These are phyloP conservation scores for Amylostereum areolatum DNA, from an alignment of 1,284 basidiomycete genomes.

Conservation along the genomic window DNA sequence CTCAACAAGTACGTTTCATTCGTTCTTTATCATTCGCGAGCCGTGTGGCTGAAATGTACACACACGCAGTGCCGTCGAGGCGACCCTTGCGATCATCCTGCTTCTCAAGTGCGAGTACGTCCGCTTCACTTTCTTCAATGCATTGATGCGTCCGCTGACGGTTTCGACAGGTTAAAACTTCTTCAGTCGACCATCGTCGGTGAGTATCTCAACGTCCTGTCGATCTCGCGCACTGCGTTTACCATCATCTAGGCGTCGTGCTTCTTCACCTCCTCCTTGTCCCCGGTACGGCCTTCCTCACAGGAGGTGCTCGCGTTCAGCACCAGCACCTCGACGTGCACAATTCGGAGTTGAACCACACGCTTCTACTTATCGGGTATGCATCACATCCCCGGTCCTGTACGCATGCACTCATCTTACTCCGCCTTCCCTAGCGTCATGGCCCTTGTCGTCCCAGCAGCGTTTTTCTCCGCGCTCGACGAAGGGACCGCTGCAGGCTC, in stretches of 20 bases:
- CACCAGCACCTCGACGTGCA: constrained; percentile 45
- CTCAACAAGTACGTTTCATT: constrained; percentile 25
- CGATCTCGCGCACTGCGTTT: neutral
- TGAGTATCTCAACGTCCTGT: constrained; percentile 16
- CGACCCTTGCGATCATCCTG: constrained; percentile 60
- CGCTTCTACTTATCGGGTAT: constrained; percentile 60
- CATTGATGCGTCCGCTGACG: constrained; percentile 1
- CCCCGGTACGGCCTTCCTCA: constrained; percentile 54
- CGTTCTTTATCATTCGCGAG: too few relatives aligned
- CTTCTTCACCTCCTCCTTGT: constrained; percentile 57
- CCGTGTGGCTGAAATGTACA: too few relatives aligned
- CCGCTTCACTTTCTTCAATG: neutral
- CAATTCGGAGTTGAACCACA: constrained; percentile 56
- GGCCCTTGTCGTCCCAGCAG: constrained; percentile 54
- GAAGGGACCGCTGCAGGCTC: constrained; percentile 25
- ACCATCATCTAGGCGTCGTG: constrained; percentile 42
- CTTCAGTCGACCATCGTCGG: constrained; percentile 57
- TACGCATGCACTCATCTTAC: neutral
- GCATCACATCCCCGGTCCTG: constrained; percentile 10
- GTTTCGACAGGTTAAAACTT: constrained; percentile 35
- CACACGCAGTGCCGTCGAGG: constrained; percentile 39
- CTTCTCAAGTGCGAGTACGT: constrained; percentile 61
- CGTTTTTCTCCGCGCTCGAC: constrained; percentile 57
- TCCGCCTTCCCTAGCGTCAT: constrained; percentile 41
- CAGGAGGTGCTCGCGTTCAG: constrained; percentile 50